These are phyloP conservation scores for Eimeria sp. DNA, from an alignment of 169 alveolate species.

Conservation along the genomic window DNA sequence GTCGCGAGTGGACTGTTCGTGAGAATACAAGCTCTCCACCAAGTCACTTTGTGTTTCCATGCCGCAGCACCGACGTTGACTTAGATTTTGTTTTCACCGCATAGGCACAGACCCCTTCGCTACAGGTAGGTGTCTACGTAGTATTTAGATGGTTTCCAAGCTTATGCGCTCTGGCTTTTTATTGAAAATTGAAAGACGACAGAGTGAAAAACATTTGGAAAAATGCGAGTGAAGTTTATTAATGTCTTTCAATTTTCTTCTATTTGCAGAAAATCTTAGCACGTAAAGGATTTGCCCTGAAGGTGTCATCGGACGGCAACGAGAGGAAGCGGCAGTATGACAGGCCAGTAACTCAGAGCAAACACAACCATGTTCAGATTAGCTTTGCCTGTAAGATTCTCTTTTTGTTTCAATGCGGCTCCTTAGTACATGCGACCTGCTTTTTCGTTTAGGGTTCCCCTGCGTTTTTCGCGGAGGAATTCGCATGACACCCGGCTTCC, in stretches of 20 bases:
- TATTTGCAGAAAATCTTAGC: neutral
- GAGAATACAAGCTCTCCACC: neutral
- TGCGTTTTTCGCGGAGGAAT: neutral
- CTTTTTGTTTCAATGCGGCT: neutral
- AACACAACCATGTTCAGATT: neutral
- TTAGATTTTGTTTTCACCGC: neutral
- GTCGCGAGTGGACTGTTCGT: neutral
- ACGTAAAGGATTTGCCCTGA: neutral
- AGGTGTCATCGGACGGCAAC: neutral
- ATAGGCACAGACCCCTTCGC: neutral
- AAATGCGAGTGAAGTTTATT: neutral
- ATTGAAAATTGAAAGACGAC: neutral
- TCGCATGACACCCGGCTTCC: neutral
- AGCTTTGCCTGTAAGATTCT: neutral
- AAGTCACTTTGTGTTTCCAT: neutral
- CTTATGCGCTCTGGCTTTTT: neutral
- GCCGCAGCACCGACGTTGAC: neutral
- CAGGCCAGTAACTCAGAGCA: neutral
- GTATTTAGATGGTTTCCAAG: neutral
- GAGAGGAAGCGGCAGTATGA: neutral
- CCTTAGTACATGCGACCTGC: neutral
- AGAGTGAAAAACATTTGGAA: neutral
- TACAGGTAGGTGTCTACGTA: neutral
- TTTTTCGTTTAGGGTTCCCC: neutral
- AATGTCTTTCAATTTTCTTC: neutral